A percentile compares a stretch with the other conserved stretches of the same genome.
These are phyloP conservation scores for Myriangium duriaei DNA, from an alignment of 2,329 filamentous ascomycete genomes.

Conservation along the genomic window DNA sequence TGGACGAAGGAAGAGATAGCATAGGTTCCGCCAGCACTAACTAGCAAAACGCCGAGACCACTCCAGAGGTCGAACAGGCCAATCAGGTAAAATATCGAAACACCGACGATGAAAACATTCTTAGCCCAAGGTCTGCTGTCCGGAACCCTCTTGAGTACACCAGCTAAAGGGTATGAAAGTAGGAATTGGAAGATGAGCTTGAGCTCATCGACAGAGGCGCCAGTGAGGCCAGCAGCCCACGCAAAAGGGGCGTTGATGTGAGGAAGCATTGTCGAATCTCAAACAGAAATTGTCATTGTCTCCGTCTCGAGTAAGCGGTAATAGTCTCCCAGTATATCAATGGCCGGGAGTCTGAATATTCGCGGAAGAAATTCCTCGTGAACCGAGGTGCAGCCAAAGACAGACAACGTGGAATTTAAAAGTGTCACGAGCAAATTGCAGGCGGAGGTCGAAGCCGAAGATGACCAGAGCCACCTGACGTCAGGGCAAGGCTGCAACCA, in stretches of 20 bases:
- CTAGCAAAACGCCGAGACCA: conserved; percentile 65
- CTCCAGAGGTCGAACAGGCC: conserved; percentile 88
- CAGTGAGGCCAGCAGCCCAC: conserved; percentile 2
- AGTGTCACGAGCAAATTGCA: neutral
- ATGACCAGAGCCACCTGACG: neutral
- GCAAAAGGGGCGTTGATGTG: conserved; percentile 40
- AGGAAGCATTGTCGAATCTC: conserved; percentile 42
- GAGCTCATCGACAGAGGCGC: conserved; percentile 27
- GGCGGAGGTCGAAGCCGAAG: neutral
- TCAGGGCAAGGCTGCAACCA: too few species aligned
- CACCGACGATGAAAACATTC: conserved; percentile 73
- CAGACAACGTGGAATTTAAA: too few species aligned
- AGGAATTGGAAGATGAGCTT: conserved; percentile 89
- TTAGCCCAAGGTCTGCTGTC: conserved; percentile 73
- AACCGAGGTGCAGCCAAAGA: neutral
- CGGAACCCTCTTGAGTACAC: conserved; percentile 75
- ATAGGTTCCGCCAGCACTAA: conserved; percentile 71
- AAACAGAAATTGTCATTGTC: neutral
- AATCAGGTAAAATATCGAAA: conserved; percentile 80
- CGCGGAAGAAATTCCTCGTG: too few species aligned
- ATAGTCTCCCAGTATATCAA: too few species aligned
- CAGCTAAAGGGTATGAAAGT: conserved; percentile 83
- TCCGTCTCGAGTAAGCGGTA: too few species aligned
- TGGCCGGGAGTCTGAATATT: too few species aligned
- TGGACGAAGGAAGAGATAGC: conserved; percentile 70